A percentile compares a stretch with the other conserved stretches of the same genome.
Evolutionary conservation across 352 stramenopile genomes (phyloP).

Genomic region (Albugo candida): DNA sequence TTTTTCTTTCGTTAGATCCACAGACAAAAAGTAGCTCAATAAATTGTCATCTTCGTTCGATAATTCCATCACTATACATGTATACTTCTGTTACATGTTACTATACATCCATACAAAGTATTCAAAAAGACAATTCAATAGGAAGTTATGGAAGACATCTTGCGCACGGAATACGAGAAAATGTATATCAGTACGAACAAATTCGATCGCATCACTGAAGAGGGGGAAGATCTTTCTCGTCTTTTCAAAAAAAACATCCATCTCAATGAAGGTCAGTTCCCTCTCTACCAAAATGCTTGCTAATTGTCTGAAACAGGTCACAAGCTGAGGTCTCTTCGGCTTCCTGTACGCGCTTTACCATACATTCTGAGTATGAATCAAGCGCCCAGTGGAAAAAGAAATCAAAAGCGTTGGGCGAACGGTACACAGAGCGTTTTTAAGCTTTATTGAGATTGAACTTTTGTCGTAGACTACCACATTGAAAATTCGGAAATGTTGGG

Average conservation of each 20-base stretch:
- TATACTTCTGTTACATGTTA: too few species aligned
- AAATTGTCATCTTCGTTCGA: slow-evolving; percentile 73
- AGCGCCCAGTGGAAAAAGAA: slow-evolving; percentile 35
- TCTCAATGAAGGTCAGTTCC: too few species aligned
- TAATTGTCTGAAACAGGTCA: too few species aligned
- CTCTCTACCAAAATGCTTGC: too few species aligned
- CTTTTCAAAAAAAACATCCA: too few species aligned
- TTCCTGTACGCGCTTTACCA: slow-evolving; percentile 30
- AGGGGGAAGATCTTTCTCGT: too few species aligned
- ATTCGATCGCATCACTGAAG: too few species aligned
- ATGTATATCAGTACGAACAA: too few species aligned
- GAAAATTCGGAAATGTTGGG: slow-evolving; percentile 52
- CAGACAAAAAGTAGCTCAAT: slow-evolving; percentile 72
- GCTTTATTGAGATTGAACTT: too few species aligned
- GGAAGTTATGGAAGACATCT: too few species aligned
- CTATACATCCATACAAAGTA: background rate
- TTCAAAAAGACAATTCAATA: background rate
- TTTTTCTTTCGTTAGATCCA: slow-evolving; percentile 42
- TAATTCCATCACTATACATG: slow-evolving; percentile 30
- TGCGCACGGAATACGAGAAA: too few species aligned
- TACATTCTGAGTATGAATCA: slow-evolving; percentile 53
- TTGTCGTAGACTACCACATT: slow-evolving; percentile 49
- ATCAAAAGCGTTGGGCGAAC: slow-evolving; percentile 75
- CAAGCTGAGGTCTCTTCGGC: background rate
- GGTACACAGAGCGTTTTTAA: slow-evolving; percentile 12